Base-by-base conservation (phyloP, 1,139 yeast genomes). In the Saccharomyces hybrid region DNA sequence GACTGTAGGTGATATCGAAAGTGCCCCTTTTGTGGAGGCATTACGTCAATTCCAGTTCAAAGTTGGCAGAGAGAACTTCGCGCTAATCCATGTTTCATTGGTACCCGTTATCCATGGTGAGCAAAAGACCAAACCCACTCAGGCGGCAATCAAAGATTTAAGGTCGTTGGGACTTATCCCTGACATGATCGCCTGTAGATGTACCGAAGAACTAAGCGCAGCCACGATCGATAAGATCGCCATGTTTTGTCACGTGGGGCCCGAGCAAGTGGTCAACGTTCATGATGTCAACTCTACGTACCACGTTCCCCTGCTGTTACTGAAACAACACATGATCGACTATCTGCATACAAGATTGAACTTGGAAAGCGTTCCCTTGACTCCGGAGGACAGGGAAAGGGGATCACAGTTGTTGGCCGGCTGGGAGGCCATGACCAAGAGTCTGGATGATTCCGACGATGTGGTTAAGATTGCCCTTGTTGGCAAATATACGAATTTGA, bases 11-110 rank as follows among this genome's bases (percentile, higher is more conserved):
- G 99, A 93, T 71, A 93, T 93, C 69, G 99, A 93, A 77, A 84
- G 95, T 70, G 99, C 99, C 53, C 99, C 99, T 32, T 93, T 93
- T 65, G 98, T 93, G 56, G 99, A 93, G 76, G 99, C 99, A 32
- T 81, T 93, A 62, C 88, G 99, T 78, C 99, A 93, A 75, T 93
- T 93, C 75, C 99, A 93, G 77, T 93, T 93, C 77, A 83, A 96
- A 71, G 98, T 91, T 60, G 99, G 99, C 26, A 76, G 78, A 58
- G 96, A 88, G 59, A 93, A 88, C 76, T 93, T 95, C 75, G 96
- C 97, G 16, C 79, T 95, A 70, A 89, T 93, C 67, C 99, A 93
- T 67, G 99, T 93, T 55, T 91, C 98, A 50, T 80, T 93, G 64
- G 98, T 93, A 49, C 98, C 98, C 46, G 98, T 93, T 53, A 93